Percentiles rank a stretch among this genome's conserved stretches.
Evolutionary conservation across 192 early-diverging fungal genomes (phyloP).

Genomic region (Spinellus fusiger): DNA sequence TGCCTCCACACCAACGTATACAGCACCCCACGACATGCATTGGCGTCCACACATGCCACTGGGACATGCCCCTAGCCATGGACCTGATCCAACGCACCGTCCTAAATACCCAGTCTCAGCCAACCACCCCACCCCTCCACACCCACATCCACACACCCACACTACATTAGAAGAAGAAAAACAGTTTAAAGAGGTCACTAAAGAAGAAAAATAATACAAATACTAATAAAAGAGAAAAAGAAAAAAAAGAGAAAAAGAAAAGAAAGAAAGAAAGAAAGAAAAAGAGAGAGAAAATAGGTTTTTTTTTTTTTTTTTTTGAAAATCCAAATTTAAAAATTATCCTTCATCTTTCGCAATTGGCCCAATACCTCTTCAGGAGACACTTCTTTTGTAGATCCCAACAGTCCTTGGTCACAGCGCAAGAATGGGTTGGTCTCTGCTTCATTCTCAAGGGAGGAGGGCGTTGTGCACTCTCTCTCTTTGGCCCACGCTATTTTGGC

Average conservation of each 20-base stretch:
- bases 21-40: neutral
- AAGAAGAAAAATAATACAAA: neutral
- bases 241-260: neutral
- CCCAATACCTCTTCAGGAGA: conserved; percentile 19
- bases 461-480: conserved; percentile 37
- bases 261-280: neutral
- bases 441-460: conserved; percentile 27
- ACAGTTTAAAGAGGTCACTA: neutral
- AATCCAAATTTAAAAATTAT: conserved; percentile 17
- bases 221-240: neutral
- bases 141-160: neutral
- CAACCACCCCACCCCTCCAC: neutral
- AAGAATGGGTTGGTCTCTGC: conserved; percentile 30
- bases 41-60: neutral
- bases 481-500: conserved; percentile 21
- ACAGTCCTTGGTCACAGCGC: conserved; percentile 2
- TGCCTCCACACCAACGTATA: neutral
- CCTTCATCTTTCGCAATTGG: conserved; percentile 30
- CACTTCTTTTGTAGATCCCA: neutral
- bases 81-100: neutral
- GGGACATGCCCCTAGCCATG: neutral
- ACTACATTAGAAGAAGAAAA: neutral
- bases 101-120: neutral
- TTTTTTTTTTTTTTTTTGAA: neutral
- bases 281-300: neutral